Percentiles rank a stretch among this genome's conserved stretches.
These are phyloP conservation scores for Lachnellula cervina DNA, from an alignment of 2,329 filamentous ascomycete genomes.

Conservation along the genomic window DNA sequence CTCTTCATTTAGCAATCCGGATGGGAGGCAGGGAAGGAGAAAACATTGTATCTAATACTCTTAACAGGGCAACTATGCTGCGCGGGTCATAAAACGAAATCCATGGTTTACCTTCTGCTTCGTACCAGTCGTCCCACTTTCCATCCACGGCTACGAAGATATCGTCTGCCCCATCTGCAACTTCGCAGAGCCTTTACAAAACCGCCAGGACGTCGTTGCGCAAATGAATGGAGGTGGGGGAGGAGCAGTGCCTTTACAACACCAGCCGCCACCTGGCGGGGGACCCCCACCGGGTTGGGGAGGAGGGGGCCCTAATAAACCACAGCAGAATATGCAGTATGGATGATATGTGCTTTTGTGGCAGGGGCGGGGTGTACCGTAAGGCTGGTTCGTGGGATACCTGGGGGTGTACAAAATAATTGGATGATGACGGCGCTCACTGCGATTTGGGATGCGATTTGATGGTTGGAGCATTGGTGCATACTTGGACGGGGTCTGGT, in stretches of 20 bases:
- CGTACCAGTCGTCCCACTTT: slow-evolving; percentile 68
- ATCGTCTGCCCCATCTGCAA: slow-evolving; percentile 71
- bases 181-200: slow-evolving; percentile 62
- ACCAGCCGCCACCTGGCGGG: slow-evolving; percentile 15
- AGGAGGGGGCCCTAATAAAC: slow-evolving; percentile 21
- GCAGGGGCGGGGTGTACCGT: not conserved
- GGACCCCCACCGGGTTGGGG: slow-evolving; percentile 25
- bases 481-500: not conserved
- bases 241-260: slow-evolving; percentile 23
- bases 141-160: slow-evolving; percentile 61
- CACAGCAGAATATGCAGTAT: slow-evolving; percentile 29
- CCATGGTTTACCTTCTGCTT: slow-evolving; percentile 81
- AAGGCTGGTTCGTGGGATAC: not conserved
- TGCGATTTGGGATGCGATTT: not conserved
- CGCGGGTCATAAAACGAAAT: slow-evolving; percentile 55
- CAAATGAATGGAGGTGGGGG: slow-evolving; percentile 24
- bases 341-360: slow-evolving; percentile 14
- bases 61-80: slow-evolving; percentile 52
- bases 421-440: not conserved
- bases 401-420: not conserved
- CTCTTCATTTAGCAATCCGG: not conserved
- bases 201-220: slow-evolving; percentile 29
- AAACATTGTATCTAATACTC: slow-evolving; percentile 1
- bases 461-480: not conserved
- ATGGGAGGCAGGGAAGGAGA: not conserved